phyloP scores from a whole-genome alignment of 805 yeast genomes.

The Millerago galiae region DNA sequence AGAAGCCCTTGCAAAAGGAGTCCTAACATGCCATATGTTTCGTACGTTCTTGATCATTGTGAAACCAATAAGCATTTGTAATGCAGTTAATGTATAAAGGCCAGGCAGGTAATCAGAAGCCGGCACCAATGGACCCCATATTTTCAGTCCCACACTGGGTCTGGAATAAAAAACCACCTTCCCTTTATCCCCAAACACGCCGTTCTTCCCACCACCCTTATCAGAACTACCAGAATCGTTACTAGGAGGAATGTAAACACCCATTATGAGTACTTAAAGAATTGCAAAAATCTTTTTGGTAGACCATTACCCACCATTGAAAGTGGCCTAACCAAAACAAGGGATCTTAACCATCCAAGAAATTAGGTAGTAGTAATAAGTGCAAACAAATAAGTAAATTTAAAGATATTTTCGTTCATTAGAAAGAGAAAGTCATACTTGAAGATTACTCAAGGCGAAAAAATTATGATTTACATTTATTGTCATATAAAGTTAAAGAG shows the following conservation, averaged over 20 bases:
- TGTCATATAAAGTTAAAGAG: no score
- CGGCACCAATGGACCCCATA: conserved; percentile 72
- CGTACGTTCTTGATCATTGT: conserved; percentile 21
- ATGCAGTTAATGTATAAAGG: conserved; percentile 41
- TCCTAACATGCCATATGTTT: conserved; percentile 20
- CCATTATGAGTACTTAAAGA: no score
- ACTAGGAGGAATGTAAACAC: conserved; percentile 9
- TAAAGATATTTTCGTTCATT: no score
- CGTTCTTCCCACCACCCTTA: background rate
- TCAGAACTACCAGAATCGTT: background rate
- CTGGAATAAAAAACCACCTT: conserved; percentile 24
- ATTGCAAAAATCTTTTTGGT: no score
- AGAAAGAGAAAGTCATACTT: no score
- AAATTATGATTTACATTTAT: no score
- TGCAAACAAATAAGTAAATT: no score
- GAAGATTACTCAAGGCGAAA: no score
- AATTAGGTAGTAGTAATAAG: no score
- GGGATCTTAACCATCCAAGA: no score
- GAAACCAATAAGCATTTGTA: conserved; percentile 48
- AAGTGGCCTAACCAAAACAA: no score
- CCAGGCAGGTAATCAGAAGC: conserved; percentile 60
- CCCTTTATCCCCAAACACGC: background rate
- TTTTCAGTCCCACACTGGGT: conserved; percentile 53
- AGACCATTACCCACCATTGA: no score
- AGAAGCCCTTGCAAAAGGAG: conserved; percentile 24